phyloP scores from a whole-genome alignment of 2,329 filamentous ascomycete genomes.

The Malbranchea zuffiana region DNA sequence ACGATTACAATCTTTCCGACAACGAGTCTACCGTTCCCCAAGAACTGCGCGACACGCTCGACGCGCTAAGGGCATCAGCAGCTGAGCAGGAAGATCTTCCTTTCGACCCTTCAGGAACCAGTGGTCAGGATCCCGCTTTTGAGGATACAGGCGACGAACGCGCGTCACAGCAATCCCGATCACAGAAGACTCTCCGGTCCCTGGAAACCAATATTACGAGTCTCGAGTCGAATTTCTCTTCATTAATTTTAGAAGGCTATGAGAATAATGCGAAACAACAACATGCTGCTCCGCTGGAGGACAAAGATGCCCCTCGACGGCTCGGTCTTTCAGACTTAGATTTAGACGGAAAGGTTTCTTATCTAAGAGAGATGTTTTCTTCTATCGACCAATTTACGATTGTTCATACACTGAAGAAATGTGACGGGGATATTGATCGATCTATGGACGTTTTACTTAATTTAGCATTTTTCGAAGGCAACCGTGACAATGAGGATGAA shows the following conservation, averaged over 20 bases:
- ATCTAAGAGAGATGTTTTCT: constrained; percentile 62
- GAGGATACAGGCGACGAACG: constrained; percentile 20
- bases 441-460: constrained; percentile 75
- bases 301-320: not conserved
- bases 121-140: constrained; percentile 31
- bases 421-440: constrained; percentile 53
- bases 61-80: constrained; percentile 55
- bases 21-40: constrained; percentile 42
- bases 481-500: constrained; percentile 36
- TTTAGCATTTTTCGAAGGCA: constrained; percentile 61
- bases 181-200: constrained; percentile 29
- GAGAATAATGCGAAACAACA: constrained; percentile 8
- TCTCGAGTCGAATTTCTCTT: constrained; percentile 38
- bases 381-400: constrained; percentile 57
- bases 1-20: constrained; percentile 55
- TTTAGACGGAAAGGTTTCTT: constrained; percentile 49
- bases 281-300: not conserved
- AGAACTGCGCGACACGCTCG: constrained; percentile 49
- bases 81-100: constrained; percentile 56
- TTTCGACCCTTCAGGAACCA: constrained; percentile 68
- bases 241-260: constrained; percentile 22
- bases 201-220: constrained; percentile 42
- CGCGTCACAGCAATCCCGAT: constrained; percentile 17
- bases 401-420: constrained; percentile 55
- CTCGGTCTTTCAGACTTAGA: constrained; percentile 19